Conservation (phyloP, 257 asterid species). For the Prunella vulgaris region DNA sequence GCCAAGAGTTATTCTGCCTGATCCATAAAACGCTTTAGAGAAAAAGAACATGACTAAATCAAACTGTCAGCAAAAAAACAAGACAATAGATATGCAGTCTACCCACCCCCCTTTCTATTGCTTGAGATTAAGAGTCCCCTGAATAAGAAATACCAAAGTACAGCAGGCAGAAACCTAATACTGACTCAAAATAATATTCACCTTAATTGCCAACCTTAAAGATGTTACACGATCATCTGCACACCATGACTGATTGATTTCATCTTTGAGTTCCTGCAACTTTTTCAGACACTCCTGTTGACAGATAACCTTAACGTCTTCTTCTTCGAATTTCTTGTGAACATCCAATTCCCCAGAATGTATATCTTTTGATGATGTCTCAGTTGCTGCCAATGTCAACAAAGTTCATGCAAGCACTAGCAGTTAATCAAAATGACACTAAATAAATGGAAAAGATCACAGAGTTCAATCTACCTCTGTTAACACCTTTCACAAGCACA, state of each 20-base stretch:
- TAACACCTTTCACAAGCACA: slow-evolving; percentile 42
- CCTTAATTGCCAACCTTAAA: slow-evolving; percentile 82
- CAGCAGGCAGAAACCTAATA: slow-evolving; percentile 7
- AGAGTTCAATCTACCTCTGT: slow-evolving; percentile 49
- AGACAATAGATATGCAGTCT: background rate
- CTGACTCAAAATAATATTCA: slow-evolving; percentile 18
- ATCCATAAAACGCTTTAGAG: background rate
- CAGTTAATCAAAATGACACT: slow-evolving; percentile 8
- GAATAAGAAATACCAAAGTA: background rate
- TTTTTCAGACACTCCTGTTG: slow-evolving; percentile 66
- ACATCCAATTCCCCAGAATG: slow-evolving; percentile 59
- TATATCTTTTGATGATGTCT: slow-evolving; percentile 40
- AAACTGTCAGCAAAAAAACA: slow-evolving; percentile 4
- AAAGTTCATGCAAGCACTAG: slow-evolving; percentile 27
- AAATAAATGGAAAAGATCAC: background rate
- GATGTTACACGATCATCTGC: slow-evolving; percentile 72
- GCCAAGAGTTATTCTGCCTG: background rate
- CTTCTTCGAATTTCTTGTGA: slow-evolving; percentile 47
- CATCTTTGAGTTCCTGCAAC: slow-evolving; percentile 63
- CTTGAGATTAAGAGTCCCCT: no score
- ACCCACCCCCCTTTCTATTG: background rate
- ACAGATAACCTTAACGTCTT: slow-evolving; percentile 44
- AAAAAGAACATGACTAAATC: background rate
- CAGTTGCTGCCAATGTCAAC: slow-evolving; percentile 39
- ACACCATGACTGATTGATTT: slow-evolving; percentile 67